These are phyloP conservation scores for Podosphaera fusca DNA, from an alignment of 2,329 filamentous ascomycete genomes.

Conservation along the genomic window DNA sequence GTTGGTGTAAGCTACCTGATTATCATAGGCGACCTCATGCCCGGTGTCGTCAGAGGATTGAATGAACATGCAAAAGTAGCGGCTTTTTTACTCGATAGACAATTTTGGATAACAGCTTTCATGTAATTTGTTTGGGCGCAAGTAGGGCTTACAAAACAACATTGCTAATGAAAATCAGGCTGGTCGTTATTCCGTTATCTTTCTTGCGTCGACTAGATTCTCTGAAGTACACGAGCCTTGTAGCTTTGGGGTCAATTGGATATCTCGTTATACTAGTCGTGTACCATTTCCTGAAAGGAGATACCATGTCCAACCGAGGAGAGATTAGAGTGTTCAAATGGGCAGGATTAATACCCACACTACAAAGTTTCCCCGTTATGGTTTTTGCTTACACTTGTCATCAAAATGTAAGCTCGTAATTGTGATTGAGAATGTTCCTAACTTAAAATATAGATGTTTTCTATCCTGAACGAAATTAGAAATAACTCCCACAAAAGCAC, in stretches of 20 bases:
- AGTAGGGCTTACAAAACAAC: no score
- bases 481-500: constrained; percentile 57
- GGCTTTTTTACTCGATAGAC: constrained; percentile 62
- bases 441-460: constrained; percentile 57
- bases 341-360: constrained; percentile 52
- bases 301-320: constrained; percentile 50
- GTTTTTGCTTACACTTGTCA: constrained; percentile 99
- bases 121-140: constrained; percentile 30
- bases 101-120: constrained; percentile 96
- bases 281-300: constrained; percentile 64
- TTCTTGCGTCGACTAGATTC: constrained; percentile 84
- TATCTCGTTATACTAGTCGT: constrained; percentile 86
- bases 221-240: constrained; percentile 85
- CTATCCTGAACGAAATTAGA: constrained; percentile 82
- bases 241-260: constrained; percentile 78
- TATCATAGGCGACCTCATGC: constrained; percentile 97
- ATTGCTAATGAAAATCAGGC: constrained; percentile 22
- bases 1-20: constrained; percentile 95
- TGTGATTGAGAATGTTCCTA: constrained; percentile 7
- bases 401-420: constrained; percentile 50
- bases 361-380: constrained; percentile 80
- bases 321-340: constrained; percentile 55
- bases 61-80: constrained; percentile 35
- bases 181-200: constrained; percentile 81
- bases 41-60: constrained; percentile 72